Evolutionary conservation across 192 early-diverging fungal species (phyloP), one percentile per base, ranked within the genome.

Genomic region (Linnemannia hyalina): DNA sequence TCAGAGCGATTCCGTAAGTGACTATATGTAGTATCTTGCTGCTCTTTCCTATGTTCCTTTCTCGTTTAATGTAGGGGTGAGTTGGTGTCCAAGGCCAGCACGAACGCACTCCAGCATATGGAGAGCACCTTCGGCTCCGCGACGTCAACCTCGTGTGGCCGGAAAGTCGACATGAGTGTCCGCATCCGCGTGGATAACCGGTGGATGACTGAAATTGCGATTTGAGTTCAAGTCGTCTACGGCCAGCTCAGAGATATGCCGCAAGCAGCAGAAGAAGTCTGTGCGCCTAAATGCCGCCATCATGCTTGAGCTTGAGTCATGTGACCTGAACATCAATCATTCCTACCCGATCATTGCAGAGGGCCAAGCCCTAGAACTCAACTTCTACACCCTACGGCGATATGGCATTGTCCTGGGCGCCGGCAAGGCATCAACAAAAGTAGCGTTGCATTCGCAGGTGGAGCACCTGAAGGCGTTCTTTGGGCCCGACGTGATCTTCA

Each of bases 161-260:
- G 70, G 15, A 71, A 71, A 38, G 41, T 71, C 10, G 70, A 71
- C 36, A 41, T 71, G 40, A 41, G 38, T 40, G 42, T 71, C 13
- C 70, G 41, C 38, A 71, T 71, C 36, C 32, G 36, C 32, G 70
- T 71, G n/a, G 3, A 71, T n/a, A 71, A 71, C 41, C 32, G 13
- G 16, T 75, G 74, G 74, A 63, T 35, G 55, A 75, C 35, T 20
- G 55, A 75, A 36, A 60, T 75, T 29, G 74, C 55, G 1, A 60
- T 75, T 75, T 40, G 74, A 75, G 36, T 63, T 74, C 72, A 75
- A 75, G 74, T 55, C 74, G 23, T 60, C 55, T 11, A 55, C n/a
- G 13, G 32, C 74, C 55, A 75, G 32, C 29, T 13, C 36, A 32
- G 22, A 75, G 74, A 75, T n/a, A 26, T 22, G 7, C 22, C 23